Evolutionary conservation across 768 basidiomycete species (phyloP).

Genomic region (Leccinum incarnatum): DNA sequence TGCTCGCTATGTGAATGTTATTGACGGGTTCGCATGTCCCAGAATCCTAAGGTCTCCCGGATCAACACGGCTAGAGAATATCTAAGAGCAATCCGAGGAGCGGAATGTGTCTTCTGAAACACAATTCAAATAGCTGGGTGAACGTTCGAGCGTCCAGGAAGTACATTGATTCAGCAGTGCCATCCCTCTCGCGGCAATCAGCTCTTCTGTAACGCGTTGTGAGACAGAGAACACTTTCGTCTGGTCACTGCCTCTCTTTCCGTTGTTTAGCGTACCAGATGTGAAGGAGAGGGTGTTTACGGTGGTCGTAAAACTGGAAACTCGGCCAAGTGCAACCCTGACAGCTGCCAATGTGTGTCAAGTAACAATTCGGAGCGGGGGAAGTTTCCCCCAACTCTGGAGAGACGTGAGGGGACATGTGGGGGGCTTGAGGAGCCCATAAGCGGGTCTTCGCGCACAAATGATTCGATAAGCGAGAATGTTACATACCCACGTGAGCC

Average conservation of each 20-base stretch:
- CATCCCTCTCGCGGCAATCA: neutral
- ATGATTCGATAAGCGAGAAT: neutral
- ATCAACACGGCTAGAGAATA: neutral
- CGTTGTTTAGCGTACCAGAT: conserved; percentile 1
- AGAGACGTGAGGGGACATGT: neutral
- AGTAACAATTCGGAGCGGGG: neutral
- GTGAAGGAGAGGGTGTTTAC: conserved; percentile 7
- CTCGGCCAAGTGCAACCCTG: neutral
- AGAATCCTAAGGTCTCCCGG: conserved; percentile 6
- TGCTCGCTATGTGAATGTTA: neutral
- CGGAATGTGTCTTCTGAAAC: conserved; percentile 15
- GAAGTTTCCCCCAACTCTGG: neutral
- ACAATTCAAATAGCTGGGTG: neutral
- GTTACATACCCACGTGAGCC: neutral
- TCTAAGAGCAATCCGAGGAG: neutral
- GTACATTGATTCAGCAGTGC: neutral
- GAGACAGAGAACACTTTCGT: neutral
- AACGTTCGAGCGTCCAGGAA: neutral
- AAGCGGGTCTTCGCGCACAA: neutral
- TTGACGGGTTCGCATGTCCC: neutral
- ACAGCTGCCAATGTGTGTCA: neutral
- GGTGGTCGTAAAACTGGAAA: neutral
- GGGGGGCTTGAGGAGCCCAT: neutral
- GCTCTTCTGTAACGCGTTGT: neutral
- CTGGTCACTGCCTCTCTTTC: conserved; percentile 4